Evolutionary conservation across 2,329 filamentous ascomycete genomes (phyloP), one percentile per base, ranked within the genome.

Genomic region (Verticillium alfalfae): DNA sequence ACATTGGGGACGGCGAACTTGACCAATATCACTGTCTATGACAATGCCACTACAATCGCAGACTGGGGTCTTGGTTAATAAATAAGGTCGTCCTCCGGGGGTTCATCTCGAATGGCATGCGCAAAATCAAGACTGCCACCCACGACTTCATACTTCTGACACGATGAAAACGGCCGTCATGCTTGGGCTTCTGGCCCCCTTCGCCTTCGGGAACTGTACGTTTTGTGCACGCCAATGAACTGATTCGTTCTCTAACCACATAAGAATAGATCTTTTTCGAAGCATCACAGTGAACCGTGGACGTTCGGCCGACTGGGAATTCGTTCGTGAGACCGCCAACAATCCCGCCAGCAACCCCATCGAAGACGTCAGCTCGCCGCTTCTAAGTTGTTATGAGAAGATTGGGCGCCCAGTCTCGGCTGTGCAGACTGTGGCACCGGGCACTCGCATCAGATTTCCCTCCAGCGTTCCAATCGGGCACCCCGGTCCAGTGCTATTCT

Each of bases 401-500:
- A 5, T 16, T 5, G 38, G 38, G 16, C 38, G 26, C 65, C 26
- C 60, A 60, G 54, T 54, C 60, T 37, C 57, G 5, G 31, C 34
- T 39, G 57, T 45, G n/a, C 57, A 58, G 38, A 38, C 57, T 22
- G 38, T 39, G 9, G 38, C 38, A 39, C 38, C 38, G 16, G 10
- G 61, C 59, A 34, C 63, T 55, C 18, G 60, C 59, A 12, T 61
- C 59, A 26, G 70, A 45, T 79, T 79, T 67, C 70, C 72, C 22
- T 73, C 75, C 22, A 72, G 70, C 65, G 70, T 73, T 7, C 65
- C 73, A 34, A 73, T 83, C 52, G 77, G 72, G 9, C 78, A 80
- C 66, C 75, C 74, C 2, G 76, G 75, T 0, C 75, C 77, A n/a
- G 73, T 73, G 9, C 73, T 76, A 64, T 76, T 75, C 65, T 76